Percentiles rank a stretch among this genome's conserved stretches.
These are phyloP conservation scores for Gynostemma pentaphyllum DNA, from an alignment of 306 rosid genomes.

Conservation along the genomic window DNA sequence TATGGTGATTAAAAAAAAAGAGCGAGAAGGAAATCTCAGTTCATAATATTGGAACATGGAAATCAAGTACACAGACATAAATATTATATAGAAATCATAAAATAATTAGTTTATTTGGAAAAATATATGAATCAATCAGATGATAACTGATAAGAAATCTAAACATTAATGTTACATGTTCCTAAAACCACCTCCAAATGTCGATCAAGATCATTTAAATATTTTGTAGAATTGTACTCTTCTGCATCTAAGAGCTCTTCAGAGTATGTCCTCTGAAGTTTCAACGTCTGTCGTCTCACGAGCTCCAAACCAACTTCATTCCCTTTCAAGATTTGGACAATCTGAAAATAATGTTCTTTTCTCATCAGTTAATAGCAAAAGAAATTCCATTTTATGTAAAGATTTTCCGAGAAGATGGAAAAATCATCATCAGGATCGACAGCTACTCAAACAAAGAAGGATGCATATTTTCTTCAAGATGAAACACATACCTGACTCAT, in stretches of 20 bases:
- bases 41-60: not conserved
- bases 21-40: not conserved
- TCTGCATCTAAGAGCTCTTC: constrained; percentile 76
- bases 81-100: not conserved
- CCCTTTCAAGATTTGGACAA: constrained; percentile 44
- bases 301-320: constrained; percentile 28
- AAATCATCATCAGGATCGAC: not conserved
- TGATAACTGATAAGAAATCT: not conserved
- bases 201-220: constrained; percentile 36
- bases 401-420: too few relatives aligned
- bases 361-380: not conserved
- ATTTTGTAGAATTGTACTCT: constrained; percentile 73
- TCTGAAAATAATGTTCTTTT: constrained; percentile 25
- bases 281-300: constrained; percentile 33
- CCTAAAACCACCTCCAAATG: constrained; percentile 46
- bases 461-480: not conserved
- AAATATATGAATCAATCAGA: too few relatives aligned
- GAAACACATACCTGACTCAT: constrained; percentile 64
- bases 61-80: not conserved
- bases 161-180: constrained; percentile 4
- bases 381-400: too few relatives aligned
- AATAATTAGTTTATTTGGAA: not conserved
- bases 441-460: not conserved
- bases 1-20: not conserved
- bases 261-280: constrained; percentile 58